Percentiles rank a stretch among this genome's conserved stretches.
Conservation (phyloP, 371 early-diverging fungal species). For the Thermomucor indicae-seudaticae region DNA sequence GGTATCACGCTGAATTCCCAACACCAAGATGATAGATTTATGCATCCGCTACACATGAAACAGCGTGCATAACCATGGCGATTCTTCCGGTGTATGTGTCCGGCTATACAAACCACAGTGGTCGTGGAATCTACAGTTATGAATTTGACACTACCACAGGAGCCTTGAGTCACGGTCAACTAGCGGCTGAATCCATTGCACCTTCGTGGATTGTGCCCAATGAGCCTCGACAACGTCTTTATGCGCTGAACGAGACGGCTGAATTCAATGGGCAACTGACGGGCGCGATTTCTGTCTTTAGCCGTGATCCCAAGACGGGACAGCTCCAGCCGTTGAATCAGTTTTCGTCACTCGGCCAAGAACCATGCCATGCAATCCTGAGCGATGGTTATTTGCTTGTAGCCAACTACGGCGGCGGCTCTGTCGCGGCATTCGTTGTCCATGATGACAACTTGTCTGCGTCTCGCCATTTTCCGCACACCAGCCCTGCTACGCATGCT, state of each 20-base stretch:
- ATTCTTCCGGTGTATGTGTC: conserved; percentile 40
- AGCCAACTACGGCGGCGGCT: conserved; percentile 40
- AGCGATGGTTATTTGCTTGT: conserved; percentile 16
- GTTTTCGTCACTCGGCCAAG: conserved; percentile 23
- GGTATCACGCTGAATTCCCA: no score
- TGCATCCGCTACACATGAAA: no score
- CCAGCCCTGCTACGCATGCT: conserved; percentile 8
- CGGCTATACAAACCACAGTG: conserved; percentile 30
- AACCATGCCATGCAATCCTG: conserved; percentile 31
- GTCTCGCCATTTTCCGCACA: conserved; percentile 3
- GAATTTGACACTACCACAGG: conserved; percentile 25
- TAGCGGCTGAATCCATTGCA: conserved; percentile 18
- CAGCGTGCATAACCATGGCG: no score
- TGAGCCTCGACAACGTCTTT: conserved; percentile 17
- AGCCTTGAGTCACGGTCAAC: conserved; percentile 10
- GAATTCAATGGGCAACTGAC: conserved; percentile 17
- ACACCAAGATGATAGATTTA: no score
- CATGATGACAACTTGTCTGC: conserved; percentile 3
- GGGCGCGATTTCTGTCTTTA: conserved; percentile 27
- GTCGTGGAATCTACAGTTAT: conserved; percentile 37
- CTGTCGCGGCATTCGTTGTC: conserved; percentile 20
- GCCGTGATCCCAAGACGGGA: conserved; percentile 18
- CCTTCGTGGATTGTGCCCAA: conserved; percentile 31
- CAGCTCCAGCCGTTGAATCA: conserved; percentile 16
- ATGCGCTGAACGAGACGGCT: conserved; percentile 26